Evolutionary conservation across 345 rosid species (phyloP).

Genomic region (Geranium rotundifolium): DNA sequence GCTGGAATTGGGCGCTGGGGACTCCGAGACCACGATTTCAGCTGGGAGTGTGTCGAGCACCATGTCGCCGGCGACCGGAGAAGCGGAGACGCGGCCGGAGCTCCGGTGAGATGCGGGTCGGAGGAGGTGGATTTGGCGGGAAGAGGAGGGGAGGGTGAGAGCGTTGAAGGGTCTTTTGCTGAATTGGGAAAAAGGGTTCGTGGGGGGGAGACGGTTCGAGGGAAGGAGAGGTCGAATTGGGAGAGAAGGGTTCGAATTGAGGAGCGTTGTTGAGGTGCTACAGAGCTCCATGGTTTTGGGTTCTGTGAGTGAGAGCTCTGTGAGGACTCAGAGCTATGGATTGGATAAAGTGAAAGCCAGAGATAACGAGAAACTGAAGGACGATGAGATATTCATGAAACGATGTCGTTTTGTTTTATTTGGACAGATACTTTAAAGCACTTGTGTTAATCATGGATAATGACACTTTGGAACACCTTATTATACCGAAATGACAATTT

Average conservation of each 20-base stretch:
- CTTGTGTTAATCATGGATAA: no score
- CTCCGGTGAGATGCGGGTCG: slow-evolving; percentile 11
- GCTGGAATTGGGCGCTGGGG: no score
- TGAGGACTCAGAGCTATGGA: no score
- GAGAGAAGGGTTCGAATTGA: slow-evolving; percentile 9
- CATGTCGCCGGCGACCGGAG: slow-evolving; percentile 27
- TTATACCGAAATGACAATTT: no score
- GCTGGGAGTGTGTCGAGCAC: slow-evolving; percentile 38
- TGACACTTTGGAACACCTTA: no score
- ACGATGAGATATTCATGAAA: no score
- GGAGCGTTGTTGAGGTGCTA: slow-evolving; percentile 23
- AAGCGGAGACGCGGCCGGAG: slow-evolving; percentile 23
- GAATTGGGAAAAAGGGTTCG: slow-evolving; percentile 20
- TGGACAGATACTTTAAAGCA: no score
- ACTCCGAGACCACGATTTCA: background rate
- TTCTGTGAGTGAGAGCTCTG: no score
- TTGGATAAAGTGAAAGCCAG: no score
- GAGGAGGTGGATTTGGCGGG: slow-evolving; percentile 23
- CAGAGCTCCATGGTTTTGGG: slow-evolving; percentile 50
- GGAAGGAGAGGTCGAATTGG: slow-evolving; percentile 6
- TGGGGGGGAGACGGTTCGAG: slow-evolving; percentile 14
- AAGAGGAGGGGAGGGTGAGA: slow-evolving; percentile 21
- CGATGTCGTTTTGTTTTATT: no score
- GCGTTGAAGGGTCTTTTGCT: slow-evolving; percentile 13
- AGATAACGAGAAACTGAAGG: no score